Conservation (phyloP, 1,284 basidiomycete species). For the Microbotryomycetes sp. region DNA sequence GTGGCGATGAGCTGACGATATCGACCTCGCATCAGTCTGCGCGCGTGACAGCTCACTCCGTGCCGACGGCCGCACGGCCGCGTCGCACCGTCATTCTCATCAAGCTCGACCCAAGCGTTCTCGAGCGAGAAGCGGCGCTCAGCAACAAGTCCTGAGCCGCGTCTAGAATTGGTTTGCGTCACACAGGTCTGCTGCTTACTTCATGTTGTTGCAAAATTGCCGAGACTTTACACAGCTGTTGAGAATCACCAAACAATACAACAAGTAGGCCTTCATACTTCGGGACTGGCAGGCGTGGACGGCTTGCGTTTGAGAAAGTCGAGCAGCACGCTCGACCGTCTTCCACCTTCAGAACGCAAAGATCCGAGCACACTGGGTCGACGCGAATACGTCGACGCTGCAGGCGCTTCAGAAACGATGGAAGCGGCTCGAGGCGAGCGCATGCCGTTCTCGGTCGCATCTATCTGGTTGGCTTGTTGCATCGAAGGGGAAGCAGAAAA, state of each 20-base stretch:
- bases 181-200: too few relatives aligned
- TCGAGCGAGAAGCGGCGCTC: constrained; percentile 27
- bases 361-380: background rate
- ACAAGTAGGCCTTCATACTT: background rate
- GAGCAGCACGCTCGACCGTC: background rate
- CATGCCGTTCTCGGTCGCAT: too few relatives aligned
- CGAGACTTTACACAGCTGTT: too few relatives aligned
- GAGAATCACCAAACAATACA: background rate
- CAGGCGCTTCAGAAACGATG: background rate
- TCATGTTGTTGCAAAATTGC: background rate
- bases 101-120: constrained; percentile 63
- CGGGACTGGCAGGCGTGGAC: background rate
- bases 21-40: constrained; percentile 61
- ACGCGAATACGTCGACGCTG: background rate
- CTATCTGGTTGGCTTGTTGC: too few relatives aligned
- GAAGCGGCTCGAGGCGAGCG: background rate
- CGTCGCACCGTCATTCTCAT: constrained; percentile 85
- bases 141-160: background rate
- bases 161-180: background rate
- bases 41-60: constrained; percentile 91
- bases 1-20: background rate
- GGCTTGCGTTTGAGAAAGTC: background rate
- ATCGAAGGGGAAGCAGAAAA: too few relatives aligned
- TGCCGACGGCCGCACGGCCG: constrained; percentile 72
- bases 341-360: background rate